Evolutionary conservation across 2,329 filamentous ascomycete genomes (phyloP).

Genomic region (Emergomyces orientalis): DNA sequence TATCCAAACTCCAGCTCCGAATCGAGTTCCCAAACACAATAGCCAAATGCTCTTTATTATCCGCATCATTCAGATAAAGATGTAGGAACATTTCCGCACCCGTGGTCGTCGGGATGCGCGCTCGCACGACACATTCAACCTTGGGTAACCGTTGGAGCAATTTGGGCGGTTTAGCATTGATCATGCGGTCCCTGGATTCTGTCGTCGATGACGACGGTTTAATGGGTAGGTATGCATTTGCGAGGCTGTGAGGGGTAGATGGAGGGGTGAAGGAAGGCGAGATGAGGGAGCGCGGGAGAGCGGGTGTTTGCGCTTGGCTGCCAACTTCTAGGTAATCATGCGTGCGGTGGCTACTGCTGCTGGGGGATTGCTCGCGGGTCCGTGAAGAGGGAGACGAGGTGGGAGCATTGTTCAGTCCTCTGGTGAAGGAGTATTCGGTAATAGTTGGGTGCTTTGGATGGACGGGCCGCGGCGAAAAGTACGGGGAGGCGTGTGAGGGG

Average conservation of each 20-base stretch:
- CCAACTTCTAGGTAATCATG: conserved; percentile 19
- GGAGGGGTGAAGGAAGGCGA: conserved; percentile 46
- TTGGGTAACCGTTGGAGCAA: conserved; percentile 67
- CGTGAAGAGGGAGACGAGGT: conserved; percentile 6
- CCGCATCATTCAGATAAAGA: conserved; percentile 82
- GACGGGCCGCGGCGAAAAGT: conserved; percentile 35
- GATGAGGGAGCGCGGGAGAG: conserved; percentile 44
- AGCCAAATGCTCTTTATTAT: conserved; percentile 91
- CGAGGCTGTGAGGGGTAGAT: conserved; percentile 22
- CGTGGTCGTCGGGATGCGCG: conserved; percentile 82
- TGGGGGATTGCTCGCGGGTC: conserved; percentile 1
- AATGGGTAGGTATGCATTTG: conserved; percentile 29
- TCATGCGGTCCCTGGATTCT: conserved; percentile 16
- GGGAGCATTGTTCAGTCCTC: neutral
- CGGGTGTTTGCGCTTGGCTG: conserved; percentile 30
- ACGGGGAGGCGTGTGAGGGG: conserved; percentile 47
- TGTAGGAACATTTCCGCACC: conserved; percentile 97
- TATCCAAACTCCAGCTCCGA: conserved; percentile 53
- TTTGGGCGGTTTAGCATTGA: conserved; percentile 52
- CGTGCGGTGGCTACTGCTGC: conserved; percentile 6
- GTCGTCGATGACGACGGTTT: conserved; percentile 23
- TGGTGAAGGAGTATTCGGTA: conserved; percentile 20
- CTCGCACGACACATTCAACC: conserved; percentile 89
- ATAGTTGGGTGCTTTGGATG: conserved; percentile 17
- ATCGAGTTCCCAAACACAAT: conserved; percentile 92